phyloP scores from a whole-genome alignment of 1,284 basidiomycete genomes.

The Moesziomyces globuligerus region DNA sequence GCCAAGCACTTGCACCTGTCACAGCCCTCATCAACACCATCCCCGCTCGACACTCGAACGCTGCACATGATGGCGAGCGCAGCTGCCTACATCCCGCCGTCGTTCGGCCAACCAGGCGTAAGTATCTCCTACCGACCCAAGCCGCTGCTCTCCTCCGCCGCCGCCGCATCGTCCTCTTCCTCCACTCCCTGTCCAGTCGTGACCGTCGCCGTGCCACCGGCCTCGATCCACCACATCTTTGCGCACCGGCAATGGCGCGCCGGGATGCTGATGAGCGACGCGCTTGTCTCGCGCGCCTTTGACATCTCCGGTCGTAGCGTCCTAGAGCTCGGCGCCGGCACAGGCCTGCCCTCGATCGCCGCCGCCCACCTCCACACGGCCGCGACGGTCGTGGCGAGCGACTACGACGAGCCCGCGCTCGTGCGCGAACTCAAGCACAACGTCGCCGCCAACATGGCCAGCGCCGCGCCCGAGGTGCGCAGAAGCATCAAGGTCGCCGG shows the following conservation, averaged over 20 bases:
- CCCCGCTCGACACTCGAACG: neutral
- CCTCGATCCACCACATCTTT: conserved; percentile 62
- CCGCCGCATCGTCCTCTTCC: neutral
- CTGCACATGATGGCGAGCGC: neutral
- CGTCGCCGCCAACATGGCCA: conserved; percentile 26
- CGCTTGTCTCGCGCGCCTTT: conserved; percentile 48
- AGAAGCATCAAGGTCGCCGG: conserved; percentile 44
- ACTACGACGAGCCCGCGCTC: conserved; percentile 62
- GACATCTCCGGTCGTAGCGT: conserved; percentile 26
- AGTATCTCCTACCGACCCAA: conserved; percentile 50
- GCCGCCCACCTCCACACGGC: conserved; percentile 37
- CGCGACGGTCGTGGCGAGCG: conserved; percentile 48
- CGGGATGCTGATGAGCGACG: conserved; percentile 63
- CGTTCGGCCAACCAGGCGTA: conserved; percentile 49
- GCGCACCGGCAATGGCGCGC: conserved; percentile 66
- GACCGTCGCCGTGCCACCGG: conserved; percentile 57
- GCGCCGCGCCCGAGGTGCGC: neutral
- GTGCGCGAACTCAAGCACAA: conserved; percentile 58
- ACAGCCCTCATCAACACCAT: neutral
- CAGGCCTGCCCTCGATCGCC: conserved; percentile 57
- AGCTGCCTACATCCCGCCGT: conserved; percentile 36
- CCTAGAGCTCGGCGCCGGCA: conserved; percentile 62
- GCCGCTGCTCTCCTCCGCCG: conserved; percentile 6
- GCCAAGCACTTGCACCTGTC: neutral
- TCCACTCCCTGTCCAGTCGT: conserved; percentile 19